phyloP scores from a whole-genome alignment of 1,139 yeast genomes.

The Kodamaea alishanica region DNA sequence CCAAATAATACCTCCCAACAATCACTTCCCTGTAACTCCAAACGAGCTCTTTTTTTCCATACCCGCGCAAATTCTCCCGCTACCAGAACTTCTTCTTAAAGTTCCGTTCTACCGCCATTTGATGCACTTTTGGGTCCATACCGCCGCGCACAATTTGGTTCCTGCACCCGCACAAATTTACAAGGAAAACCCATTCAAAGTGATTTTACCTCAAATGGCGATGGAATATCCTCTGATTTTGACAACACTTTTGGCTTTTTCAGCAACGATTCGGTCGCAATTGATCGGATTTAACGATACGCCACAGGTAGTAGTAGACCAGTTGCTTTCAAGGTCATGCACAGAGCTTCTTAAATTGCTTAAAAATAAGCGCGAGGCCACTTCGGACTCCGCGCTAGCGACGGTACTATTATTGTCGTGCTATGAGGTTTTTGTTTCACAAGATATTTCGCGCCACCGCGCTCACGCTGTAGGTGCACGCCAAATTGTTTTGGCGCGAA shows the following conservation, averaged over 20 bases:
- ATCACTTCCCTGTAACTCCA: slow-evolving; percentile 7
- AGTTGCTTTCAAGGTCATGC: slow-evolving; percentile 53
- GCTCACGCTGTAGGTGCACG: slow-evolving; percentile 68
- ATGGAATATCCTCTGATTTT: slow-evolving; percentile 56
- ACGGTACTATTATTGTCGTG: slow-evolving; percentile 61
- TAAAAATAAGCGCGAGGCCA: slow-evolving; percentile 49
- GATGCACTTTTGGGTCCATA: slow-evolving; percentile 61
- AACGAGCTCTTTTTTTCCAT: slow-evolving; percentile 20
- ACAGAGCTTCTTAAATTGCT: slow-evolving; percentile 52
- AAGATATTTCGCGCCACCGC: slow-evolving; percentile 53
- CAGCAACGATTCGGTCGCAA: slow-evolving; percentile 50
- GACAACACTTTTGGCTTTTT: slow-evolving; percentile 62
- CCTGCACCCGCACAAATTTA: slow-evolving; percentile 64
- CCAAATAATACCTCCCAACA: background rate
- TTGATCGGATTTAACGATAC: slow-evolving; percentile 30
- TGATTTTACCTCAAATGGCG: slow-evolving; percentile 67
- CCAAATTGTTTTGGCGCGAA: slow-evolving; percentile 59
- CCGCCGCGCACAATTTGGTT: slow-evolving; percentile 60
- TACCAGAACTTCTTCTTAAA: slow-evolving; percentile 55
- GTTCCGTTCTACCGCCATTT: slow-evolving; percentile 59
- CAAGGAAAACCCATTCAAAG: slow-evolving; percentile 64
- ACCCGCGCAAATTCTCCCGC: slow-evolving; percentile 48
- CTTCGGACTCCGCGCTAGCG: slow-evolving; percentile 65
- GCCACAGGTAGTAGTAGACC: slow-evolving; percentile 46
- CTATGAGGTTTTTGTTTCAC: slow-evolving; percentile 53